Evolutionary conservation across 2,329 filamentous ascomycete species (phyloP).

Genomic region (Aspergillus piperis): DNA sequence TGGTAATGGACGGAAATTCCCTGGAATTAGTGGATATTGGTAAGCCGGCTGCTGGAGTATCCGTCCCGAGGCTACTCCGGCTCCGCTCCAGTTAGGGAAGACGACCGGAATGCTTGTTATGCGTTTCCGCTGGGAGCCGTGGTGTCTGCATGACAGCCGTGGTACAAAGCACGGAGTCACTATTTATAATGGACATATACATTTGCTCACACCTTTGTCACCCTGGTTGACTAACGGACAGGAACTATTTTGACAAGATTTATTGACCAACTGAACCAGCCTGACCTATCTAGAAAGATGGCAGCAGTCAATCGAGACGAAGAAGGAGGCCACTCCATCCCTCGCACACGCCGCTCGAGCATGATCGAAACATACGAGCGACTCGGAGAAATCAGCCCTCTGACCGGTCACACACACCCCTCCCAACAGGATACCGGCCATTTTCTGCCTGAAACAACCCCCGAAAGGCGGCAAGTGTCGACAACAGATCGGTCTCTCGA

Average conservation of each 20-base stretch:
- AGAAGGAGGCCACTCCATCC: slow-evolving; percentile 2
- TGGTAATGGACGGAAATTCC: neutral
- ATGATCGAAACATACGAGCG: slow-evolving; percentile 13
- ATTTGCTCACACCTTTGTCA: neutral
- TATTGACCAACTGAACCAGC: neutral
- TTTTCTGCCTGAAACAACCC: slow-evolving; percentile 22
- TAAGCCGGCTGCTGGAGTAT: slow-evolving; percentile 7
- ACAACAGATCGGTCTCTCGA: slow-evolving; percentile 28
- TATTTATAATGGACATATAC: neutral
- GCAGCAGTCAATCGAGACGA: neutral
- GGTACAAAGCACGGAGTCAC: neutral
- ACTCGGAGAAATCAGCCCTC: slow-evolving; percentile 13
- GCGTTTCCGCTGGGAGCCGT: neutral
- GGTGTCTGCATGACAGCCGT: neutral
- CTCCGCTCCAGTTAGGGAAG: neutral
- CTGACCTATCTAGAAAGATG: neutral
- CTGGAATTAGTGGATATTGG: neutral
- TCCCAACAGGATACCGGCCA: neutral
- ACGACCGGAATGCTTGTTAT: neutral
- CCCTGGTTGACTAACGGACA: neutral
- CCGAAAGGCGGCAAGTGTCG: slow-evolving; percentile 24
- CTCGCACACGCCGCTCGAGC: neutral
- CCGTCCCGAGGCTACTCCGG: slow-evolving; percentile 4
- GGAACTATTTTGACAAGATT: neutral
- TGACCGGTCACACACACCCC: neutral